phyloP scores from a whole-genome alignment of 1,284 basidiomycete species.

The Phlebopus sp. region DNA sequence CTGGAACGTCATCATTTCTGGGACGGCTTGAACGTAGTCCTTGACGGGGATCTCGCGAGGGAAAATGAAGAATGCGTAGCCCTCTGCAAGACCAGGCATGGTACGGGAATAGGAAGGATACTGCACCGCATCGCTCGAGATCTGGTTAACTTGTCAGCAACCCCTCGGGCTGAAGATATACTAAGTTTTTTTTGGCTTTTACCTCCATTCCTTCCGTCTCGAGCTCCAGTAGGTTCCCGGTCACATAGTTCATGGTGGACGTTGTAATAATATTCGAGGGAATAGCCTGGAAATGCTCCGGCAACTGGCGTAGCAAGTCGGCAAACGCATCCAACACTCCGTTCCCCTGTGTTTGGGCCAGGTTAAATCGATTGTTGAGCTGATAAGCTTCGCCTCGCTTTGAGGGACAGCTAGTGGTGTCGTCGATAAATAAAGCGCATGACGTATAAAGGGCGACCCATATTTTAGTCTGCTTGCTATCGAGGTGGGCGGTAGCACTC shows the following conservation, averaged over 20 bases:
- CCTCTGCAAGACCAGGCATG: constrained; percentile 29
- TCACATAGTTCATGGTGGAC: constrained; percentile 25
- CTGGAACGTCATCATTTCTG: constrained; percentile 30
- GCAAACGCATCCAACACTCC: too few relatives aligned
- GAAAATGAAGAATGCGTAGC: constrained; percentile 32
- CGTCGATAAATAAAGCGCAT: constrained; percentile 30
- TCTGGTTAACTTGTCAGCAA: constrained; percentile 1
- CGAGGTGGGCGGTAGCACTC: constrained; percentile 21
- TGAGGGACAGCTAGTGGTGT: constrained; percentile 12
- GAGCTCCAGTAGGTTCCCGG: constrained; percentile 29
- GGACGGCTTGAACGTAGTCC: constrained; percentile 34
- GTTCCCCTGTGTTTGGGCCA: too few relatives aligned
- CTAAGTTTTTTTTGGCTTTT: too few relatives aligned
- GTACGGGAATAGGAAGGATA: constrained; percentile 32
- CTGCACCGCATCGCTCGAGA: constrained; percentile 7
- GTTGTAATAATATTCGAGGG: constrained; percentile 29
- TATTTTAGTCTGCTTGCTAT: constrained; percentile 15
- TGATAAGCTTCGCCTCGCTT: constrained; percentile 19
- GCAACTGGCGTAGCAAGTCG: constrained; percentile 6
- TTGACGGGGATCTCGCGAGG: constrained; percentile 23
- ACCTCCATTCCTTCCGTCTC: constrained; percentile 24
- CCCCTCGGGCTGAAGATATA: too few relatives aligned
- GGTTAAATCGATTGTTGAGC: constrained; percentile 6
- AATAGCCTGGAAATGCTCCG: constrained; percentile 18
- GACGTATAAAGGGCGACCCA: constrained; percentile 34